Evolutionary conservation across 2,329 filamentous ascomycete species (phyloP).

Genomic region (Diaporthe eres): DNA sequence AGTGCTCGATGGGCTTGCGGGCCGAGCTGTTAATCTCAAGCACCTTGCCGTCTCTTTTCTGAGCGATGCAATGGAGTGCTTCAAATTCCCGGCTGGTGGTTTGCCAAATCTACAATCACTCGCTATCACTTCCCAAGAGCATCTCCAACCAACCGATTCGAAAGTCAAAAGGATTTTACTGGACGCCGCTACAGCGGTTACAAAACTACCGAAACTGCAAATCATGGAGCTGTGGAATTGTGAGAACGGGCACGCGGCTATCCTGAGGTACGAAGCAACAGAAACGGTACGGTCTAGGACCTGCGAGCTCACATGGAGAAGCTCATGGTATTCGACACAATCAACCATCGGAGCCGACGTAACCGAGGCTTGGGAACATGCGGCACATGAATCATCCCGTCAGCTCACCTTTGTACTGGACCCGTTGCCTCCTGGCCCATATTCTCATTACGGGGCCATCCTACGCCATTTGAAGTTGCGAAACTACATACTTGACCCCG

Average conservation of each 20-base stretch:
- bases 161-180: background rate
- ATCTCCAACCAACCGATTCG: background rate
- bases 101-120: slow-evolving; percentile 27
- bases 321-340: background rate
- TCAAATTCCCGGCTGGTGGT: background rate
- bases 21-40: slow-evolving; percentile 1
- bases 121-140: background rate
- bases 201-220: slow-evolving; percentile 6
- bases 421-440: background rate
- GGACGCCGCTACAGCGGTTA: background rate
- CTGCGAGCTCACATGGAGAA: slow-evolving; percentile 20
- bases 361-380: background rate
- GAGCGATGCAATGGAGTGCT: slow-evolving; percentile 11
- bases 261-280: slow-evolving; percentile 13
- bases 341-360: background rate
- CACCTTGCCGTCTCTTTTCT: slow-evolving; percentile 28
- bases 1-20: background rate
- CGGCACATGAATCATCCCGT: background rate
- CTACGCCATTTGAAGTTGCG: slow-evolving; percentile 9
- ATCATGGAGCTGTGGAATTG: slow-evolving; percentile 36
- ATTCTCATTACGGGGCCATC: background rate
- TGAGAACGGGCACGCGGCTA: background rate
- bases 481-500: background rate
- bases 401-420: slow-evolving; percentile 10
- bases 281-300: background rate